Base-by-base conservation (phyloP, 768 basidiomycete species). In the Chiua virens region DNA sequence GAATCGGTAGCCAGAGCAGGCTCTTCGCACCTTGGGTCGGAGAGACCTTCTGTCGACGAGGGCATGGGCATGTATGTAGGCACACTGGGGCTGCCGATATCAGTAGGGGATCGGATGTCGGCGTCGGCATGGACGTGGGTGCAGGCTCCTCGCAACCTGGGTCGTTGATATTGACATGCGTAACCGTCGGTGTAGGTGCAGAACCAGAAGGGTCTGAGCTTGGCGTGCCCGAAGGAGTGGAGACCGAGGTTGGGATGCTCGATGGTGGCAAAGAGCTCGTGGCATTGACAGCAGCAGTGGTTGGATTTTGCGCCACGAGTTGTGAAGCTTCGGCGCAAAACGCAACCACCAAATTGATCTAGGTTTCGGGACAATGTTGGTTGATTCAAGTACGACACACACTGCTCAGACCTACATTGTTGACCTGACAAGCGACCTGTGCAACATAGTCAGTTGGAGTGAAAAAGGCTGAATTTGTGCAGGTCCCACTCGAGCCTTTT, bases 311-410 rank as follows among this genome's bases (percentile, higher is more conserved):
- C n/a, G n/a, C n/a, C n/a, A 68, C 53, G 5, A 68, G 4, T 18
- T 58, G 45, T 2, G 69, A 44, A 18, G 69, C 74, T 9, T 71
- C 62, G 11, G 63, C 69, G 36, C 80, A 81, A 64, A 80, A 81
- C 3, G 75, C 71, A 45, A 81, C 71, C 47, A 79, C 52, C 42
- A 81, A 65, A 58, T 80, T 63, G 45, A 74, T 76, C 79, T 80
- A 35, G 15, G 17, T n/a, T 20, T 21, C 9, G 4, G 13, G 42
- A 39, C 20, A 41, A n/a, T n/a, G n/a, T n/a, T 44, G 22, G 22
- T 6, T 17, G 22, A 23, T 17, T 27, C 39, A 25, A 5, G 21
- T 27, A 11, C 8, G 23, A n/a, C n/a, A 5, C 9, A 15, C 3
- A 30, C 34, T 15, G 25, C 23, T n/a, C 2, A 6, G 2, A 61